These are phyloP conservation scores for Ceriops zippeliana DNA, from an alignment of 345 rosid genomes.

Conservation along the genomic window DNA sequence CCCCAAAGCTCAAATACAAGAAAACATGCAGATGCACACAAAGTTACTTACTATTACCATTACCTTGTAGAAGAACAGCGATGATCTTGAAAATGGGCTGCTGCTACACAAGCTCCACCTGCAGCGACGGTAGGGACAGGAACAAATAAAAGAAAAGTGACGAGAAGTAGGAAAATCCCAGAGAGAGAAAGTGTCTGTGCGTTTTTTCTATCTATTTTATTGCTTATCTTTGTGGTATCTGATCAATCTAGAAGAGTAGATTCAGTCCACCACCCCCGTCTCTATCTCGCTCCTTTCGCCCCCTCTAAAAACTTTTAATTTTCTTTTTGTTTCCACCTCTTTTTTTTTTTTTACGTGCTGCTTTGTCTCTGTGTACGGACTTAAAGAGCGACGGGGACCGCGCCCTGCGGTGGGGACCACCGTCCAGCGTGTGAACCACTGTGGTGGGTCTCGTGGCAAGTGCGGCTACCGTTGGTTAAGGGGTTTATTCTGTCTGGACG, in stretches of 20 bases:
- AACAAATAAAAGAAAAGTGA: constrained; percentile 19
- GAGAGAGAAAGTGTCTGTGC: constrained; percentile 9
- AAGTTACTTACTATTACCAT: too few relatives aligned
- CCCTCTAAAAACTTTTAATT: too few relatives aligned
- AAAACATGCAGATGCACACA: too few relatives aligned
- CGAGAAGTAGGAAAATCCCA: not conserved
- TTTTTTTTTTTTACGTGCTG: not conserved
- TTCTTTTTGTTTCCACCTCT: not conserved
- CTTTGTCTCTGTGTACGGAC: not conserved
- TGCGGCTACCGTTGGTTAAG: not conserved
- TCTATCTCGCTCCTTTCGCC: not conserved
- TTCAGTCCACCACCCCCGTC: constrained; percentile 18
- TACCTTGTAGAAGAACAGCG: not conserved
- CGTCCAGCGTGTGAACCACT: constrained; percentile 2
- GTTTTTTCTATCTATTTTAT: too few relatives aligned
- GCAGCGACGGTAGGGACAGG: not conserved
- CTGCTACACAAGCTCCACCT: not conserved
- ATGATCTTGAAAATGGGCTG: constrained; percentile 6
- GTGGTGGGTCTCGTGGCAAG: not conserved
- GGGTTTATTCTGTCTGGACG: not conserved
- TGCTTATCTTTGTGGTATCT: constrained; percentile 19
- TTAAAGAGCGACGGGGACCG: not conserved
- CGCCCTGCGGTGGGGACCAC: constrained; percentile 4
- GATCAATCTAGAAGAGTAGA: constrained; percentile 38
- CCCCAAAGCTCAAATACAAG: not conserved